These are phyloP conservation scores for Globisporangium mamillatum DNA, from an alignment of 352 stramenopile species.

Conservation along the genomic window DNA sequence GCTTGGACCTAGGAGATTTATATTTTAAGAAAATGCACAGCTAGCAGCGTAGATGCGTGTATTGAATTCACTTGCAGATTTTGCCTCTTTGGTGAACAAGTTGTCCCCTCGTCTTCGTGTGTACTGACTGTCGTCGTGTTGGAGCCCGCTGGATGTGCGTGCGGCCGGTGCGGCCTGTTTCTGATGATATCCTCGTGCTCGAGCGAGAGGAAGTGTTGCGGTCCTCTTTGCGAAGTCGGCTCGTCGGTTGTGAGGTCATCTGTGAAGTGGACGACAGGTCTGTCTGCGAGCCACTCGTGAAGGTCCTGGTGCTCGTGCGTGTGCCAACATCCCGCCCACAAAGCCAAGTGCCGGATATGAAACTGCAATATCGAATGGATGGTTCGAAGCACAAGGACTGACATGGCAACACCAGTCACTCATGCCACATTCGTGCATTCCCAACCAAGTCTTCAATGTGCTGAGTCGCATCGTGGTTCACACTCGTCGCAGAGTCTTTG, in stretches of 20 bases:
- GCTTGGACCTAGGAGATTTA: neutral
- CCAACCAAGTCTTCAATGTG: neutral
- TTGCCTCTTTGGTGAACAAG: neutral
- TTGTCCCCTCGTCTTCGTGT: neutral
- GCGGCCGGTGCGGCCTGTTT: neutral
- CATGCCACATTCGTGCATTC: too few relatives aligned
- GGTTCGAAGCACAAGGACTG: too few relatives aligned
- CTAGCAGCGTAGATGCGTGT: too few relatives aligned
- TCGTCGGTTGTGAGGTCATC: neutral
- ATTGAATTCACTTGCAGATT: too few relatives aligned
- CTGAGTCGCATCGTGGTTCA: neutral
- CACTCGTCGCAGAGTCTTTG: neutral
- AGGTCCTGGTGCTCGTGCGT: too few relatives aligned
- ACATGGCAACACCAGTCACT: too few relatives aligned
- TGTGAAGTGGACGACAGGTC: neutral
- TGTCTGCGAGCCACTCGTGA: neutral
- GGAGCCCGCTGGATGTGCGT: neutral
- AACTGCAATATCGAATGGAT: too few relatives aligned
- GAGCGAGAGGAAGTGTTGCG: neutral
- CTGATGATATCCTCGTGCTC: neutral
- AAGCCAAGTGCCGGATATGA: too few relatives aligned
- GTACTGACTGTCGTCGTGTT: neutral
- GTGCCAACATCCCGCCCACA: too few relatives aligned
- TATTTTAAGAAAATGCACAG: too few relatives aligned
- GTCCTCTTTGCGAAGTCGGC: neutral